Base-by-base conservation (phyloP, 768 basidiomycete species). In the Boletus subparvulus region DNA sequence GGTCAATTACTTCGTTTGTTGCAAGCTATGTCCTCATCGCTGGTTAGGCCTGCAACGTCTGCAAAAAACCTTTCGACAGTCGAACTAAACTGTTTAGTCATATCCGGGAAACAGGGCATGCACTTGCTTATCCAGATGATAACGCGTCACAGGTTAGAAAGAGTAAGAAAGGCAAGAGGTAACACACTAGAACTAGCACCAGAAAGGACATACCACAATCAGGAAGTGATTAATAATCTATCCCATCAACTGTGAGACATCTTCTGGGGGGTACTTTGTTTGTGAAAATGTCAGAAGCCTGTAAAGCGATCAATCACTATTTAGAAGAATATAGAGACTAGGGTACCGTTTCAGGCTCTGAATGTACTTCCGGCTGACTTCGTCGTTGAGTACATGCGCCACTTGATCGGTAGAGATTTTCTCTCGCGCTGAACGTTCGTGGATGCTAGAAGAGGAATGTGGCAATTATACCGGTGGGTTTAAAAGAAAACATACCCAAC, bases 291-390 rank as follows among this genome's bases (percentile, higher is more conserved):
- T 95, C 64, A 99, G 78, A 35, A 99, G 78, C 58, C 97, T 97
- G 66, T 14, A 36, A 52, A 16, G 49, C 35, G 37, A 56, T 66
- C 47, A 64, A 13, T 35, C 19, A 48, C n/a, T 24, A 17, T 26
- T 54, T 35, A 24, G 39, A 42, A 19, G 7, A 7, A 47, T 21
- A 6, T 37, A 14, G 36, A 59, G 4, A 26, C 12, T n/a, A 7
- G 63, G 77, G n/a, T 62, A 92, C 94, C 95, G 77, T 76, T 98
- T 98, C 51, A 98, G 71, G 69, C 93, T 97, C 75, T 98, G 97
- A 55, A 99, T 98, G 69, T 98, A 99, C 74, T 98, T 99, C 58
- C 97, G 83, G 66, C 92, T 94, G 67, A 98, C 93, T 83, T 99
- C 97, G 66, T 99, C 97, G 70, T 99, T 99, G 56, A 99, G 71